A percentile compares a stretch with the other conserved stretches of the same genome.
Conservation (phyloP, 768 basidiomycete species). For the Strobilomyces dryophilus region DNA sequence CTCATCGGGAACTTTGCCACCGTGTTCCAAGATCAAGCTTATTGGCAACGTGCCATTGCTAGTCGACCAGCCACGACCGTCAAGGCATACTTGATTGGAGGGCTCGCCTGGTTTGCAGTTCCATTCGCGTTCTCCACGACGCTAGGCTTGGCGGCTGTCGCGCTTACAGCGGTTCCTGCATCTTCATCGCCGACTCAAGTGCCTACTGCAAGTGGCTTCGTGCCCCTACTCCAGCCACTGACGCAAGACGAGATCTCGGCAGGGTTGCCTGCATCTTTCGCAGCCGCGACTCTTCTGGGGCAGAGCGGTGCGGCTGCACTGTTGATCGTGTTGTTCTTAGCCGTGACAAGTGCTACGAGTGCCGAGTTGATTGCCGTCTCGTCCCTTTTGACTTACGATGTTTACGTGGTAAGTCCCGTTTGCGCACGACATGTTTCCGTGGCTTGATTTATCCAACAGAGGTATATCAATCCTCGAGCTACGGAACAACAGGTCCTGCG, state of each 20-base stretch:
- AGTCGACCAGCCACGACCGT: constrained; percentile 79
- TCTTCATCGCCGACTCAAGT: constrained; percentile 23
- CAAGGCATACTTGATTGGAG: constrained; percentile 88
- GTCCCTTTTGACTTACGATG: constrained; percentile 76
- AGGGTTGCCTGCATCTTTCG: constrained; percentile 83
- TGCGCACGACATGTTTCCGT: not conserved
- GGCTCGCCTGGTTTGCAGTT: constrained; percentile 88
- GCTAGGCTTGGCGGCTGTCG: constrained; percentile 84
- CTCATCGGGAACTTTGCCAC: constrained; percentile 79
- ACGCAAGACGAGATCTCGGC: constrained; percentile 70
- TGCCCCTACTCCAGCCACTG: constrained; percentile 39
- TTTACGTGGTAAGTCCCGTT: constrained; percentile 57
- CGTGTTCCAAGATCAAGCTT: constrained; percentile 68
- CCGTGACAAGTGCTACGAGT: constrained; percentile 79
- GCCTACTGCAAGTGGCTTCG: constrained; percentile 50
- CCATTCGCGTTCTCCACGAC: constrained; percentile 86
- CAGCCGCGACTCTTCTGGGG: constrained; percentile 78
- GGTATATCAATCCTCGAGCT: constrained; percentile 79
- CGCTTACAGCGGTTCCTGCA: constrained; percentile 49
- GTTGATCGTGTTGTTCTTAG: constrained; percentile 79
- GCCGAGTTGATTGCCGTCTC: constrained; percentile 94
- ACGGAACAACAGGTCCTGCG: constrained; percentile 68
- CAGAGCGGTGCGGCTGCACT: constrained; percentile 75
- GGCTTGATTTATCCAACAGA: constrained; percentile 30
- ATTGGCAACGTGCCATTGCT: constrained; percentile 92